phyloP scores from a whole-genome alignment of 2,329 filamentous ascomycete genomes.

The Colletotrichum sp. region DNA sequence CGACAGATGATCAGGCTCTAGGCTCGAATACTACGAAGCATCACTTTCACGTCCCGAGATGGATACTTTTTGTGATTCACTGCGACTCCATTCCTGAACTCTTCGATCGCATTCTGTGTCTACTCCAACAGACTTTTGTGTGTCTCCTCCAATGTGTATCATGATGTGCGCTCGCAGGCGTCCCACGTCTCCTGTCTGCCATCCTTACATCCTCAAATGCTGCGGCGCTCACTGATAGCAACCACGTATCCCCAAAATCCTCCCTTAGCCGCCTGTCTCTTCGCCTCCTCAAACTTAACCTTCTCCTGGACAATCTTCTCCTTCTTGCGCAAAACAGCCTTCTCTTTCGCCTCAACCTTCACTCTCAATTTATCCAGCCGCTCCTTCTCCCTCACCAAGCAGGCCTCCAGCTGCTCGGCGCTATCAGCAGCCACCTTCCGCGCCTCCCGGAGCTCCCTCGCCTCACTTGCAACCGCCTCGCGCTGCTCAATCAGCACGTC shows the following conservation, averaged over 20 bases:
- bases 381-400: background rate
- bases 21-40: background rate
- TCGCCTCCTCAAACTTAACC: background rate
- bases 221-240: background rate
- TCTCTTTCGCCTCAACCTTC: background rate
- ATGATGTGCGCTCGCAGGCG: too few species aligned
- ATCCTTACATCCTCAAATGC: background rate
- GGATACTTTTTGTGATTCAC: background rate
- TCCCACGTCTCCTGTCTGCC: background rate
- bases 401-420: fast-evolving
- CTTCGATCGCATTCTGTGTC: background rate
- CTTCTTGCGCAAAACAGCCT: background rate
- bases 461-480: background rate
- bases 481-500: background rate
- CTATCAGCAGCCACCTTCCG: background rate
- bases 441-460: background rate
- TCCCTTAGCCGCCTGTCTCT: background rate
- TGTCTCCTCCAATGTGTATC: background rate
- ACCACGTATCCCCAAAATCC: background rate
- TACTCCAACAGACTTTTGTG: background rate
- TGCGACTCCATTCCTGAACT: fast-evolving
- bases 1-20: background rate
- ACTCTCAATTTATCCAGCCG: background rate
- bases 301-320: background rate
- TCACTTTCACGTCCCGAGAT: background rate